Evolutionary conservation across 306 rosid species (phyloP), one percentile per base, ranked within the genome.

Genomic region (Argentina anserina): DNA sequence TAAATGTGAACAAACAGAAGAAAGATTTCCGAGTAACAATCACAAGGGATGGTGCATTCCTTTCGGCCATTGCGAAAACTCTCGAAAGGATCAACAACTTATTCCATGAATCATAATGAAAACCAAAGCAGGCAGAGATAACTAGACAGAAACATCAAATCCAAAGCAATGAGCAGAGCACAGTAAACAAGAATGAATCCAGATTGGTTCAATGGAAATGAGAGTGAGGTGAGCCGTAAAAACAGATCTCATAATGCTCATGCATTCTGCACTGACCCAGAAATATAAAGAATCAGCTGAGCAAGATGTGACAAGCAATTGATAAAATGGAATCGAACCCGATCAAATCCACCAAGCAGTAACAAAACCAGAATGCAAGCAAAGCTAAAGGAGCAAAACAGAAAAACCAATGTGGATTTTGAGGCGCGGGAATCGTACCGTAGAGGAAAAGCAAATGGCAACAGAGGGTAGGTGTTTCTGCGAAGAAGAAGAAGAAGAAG

Each of bases 31-130:
- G 72, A 64, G 90, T 82, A 84, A 79, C 29, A 53, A 82, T 72
- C 74, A 79, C 79, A 9, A 78, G 49, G 42, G 87, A 71, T 3
- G 78, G 20, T 63, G 50, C 74, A 66, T 73, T 81, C 68, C 75
- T 86, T 65, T 87, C 97, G 3, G 65, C 77, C 93, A 91, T 91
- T 79, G 76, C 65, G 37, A 65, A 59, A 67, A 46, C 61, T 65
- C 58, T 39, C n/a, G 34, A 74, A 45, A 71, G 11, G 42, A 26
- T 79, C 77, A 70, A 13, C 25, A 55, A 70, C 13, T 0, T 47
- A 3, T 31, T 68, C 67, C 66, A 75, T 13, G 75, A 74, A 36
- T 15, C 80, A 18, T 63, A 49, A 49, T 56, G 58, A 50, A 9
- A 50, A n/a, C 5, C 13, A 50, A 46, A 21, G 20, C 52, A 18